Conservation (phyloP, 164 flowering plant genomes). For the Umbilicus rupestris region DNA sequence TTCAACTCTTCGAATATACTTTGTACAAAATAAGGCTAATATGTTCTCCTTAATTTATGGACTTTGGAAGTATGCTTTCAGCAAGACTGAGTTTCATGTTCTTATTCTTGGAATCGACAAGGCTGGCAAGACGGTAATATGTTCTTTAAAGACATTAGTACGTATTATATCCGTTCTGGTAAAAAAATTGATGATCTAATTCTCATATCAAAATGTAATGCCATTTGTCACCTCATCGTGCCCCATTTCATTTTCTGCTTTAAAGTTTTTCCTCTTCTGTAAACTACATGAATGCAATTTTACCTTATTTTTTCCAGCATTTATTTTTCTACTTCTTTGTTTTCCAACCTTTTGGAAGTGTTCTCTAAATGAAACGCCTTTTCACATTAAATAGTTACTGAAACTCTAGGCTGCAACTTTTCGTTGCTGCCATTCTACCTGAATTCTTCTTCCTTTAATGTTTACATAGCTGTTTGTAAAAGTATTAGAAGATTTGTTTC, state of each 20-base stretch:
- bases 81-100: slow-evolving; percentile 88
- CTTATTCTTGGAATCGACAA: slow-evolving; percentile 97
- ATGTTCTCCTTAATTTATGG: slow-evolving; percentile 96
- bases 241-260: no score
- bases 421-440: background rate
- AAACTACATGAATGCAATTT: no score
- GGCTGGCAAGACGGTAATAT: slow-evolving; percentile 89
- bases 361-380: no score
- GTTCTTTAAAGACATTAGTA: background rate
- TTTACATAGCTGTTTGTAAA: no score
- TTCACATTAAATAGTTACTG: no score
- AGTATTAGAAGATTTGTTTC: background rate
- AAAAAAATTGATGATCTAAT: background rate
- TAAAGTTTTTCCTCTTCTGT: background rate
- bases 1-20: no score
- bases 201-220: background rate
- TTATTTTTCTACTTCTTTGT: no score
- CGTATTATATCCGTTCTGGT: background rate
- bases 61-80: slow-evolving; percentile 75
- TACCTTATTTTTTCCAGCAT: no score
- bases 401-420: no score
- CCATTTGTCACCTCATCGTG: background rate
- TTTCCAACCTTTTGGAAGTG: no score
- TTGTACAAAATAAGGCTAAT: slow-evolving; percentile 16
- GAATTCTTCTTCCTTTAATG: background rate